Evolutionary conservation across 768 basidiomycete genomes (phyloP).

Genomic region (Lactifluus rugatus): DNA sequence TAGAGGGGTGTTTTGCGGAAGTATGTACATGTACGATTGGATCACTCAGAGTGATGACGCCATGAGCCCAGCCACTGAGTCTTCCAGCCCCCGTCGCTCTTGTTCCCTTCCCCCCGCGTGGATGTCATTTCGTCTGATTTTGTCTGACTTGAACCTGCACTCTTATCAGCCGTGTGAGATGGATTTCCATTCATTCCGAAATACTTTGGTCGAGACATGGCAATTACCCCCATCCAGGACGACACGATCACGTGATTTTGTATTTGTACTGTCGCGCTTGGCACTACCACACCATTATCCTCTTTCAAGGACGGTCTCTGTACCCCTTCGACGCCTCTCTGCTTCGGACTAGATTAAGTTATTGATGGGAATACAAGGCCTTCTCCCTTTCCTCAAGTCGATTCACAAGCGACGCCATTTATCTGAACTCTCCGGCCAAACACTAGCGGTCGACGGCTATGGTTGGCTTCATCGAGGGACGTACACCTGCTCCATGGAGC

Average conservation of each 20-base stretch:
- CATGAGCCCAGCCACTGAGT: no score
- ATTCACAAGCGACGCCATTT: conserved; percentile 74
- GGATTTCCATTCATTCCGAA: no score
- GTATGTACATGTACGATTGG: not conserved
- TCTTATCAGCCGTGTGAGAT: no score
- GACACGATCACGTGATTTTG: no score
- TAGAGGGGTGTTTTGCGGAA: not conserved
- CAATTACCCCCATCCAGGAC: no score
- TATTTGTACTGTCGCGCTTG: no score
- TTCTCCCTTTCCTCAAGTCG: conserved; percentile 82
- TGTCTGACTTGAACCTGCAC: no score
- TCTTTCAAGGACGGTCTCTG: not conserved
- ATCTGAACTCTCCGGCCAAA: conserved; percentile 74
- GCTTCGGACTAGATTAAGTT: not conserved
- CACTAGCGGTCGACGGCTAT: conserved; percentile 89
- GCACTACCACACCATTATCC: not conserved
- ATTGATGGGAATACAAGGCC: conserved; percentile 84
- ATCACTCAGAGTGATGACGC: not conserved
- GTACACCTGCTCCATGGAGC: conserved; percentile 81
- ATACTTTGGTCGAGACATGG: no score
- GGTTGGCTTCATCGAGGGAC: conserved; percentile 89
- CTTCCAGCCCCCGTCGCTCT: no score
- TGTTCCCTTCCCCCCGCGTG: no score
- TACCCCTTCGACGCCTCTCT: not conserved
- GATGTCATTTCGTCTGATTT: no score